Conservation (phyloP, 768 basidiomycete genomes). For the Mrakia gelida region DNA sequence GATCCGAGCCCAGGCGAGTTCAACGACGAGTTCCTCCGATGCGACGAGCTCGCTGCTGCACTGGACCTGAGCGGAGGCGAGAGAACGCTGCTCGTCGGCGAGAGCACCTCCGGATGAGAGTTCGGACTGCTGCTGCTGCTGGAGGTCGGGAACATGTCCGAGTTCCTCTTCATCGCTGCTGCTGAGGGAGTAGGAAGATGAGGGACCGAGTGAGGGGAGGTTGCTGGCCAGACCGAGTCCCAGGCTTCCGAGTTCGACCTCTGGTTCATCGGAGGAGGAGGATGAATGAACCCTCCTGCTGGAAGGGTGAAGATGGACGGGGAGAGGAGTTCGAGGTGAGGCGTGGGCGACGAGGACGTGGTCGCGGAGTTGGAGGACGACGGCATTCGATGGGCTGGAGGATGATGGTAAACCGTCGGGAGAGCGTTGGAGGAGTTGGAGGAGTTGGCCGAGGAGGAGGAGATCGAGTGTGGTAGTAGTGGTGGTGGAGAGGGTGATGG, state of each 20-base stretch:
- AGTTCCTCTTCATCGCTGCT: neutral
- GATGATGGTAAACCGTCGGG: neutral
- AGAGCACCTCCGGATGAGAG: too few species aligned
- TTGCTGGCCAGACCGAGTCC: slow-evolving; percentile 33
- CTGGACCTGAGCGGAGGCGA: neutral
- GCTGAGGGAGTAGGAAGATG: slow-evolving; percentile 19
- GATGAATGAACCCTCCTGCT: slow-evolving; percentile 8
- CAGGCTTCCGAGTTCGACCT: slow-evolving; percentile 28
- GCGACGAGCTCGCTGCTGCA: neutral
- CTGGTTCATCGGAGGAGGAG: neutral
- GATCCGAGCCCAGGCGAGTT: neutral
- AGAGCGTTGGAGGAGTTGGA: neutral
- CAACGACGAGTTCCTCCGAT: slow-evolving; percentile 11
- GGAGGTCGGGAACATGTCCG: neutral
- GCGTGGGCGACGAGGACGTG: neutral
- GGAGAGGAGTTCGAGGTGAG: slow-evolving; percentile 19
- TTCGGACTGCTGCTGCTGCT: neutral
- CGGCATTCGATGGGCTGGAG: slow-evolving; percentile 12
- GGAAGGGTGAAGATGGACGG: slow-evolving; percentile 13
- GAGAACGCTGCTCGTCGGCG: neutral
- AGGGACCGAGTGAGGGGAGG: slow-evolving; percentile 28
- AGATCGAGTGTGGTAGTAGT: neutral
- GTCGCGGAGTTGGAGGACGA: neutral
- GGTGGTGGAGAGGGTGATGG: neutral
- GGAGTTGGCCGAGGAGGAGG: neutral